Evolutionary conservation across 371 early-diverging fungal species (phyloP), one percentile per base, ranked within the genome.

Genomic region (Massospora cicadina): DNA sequence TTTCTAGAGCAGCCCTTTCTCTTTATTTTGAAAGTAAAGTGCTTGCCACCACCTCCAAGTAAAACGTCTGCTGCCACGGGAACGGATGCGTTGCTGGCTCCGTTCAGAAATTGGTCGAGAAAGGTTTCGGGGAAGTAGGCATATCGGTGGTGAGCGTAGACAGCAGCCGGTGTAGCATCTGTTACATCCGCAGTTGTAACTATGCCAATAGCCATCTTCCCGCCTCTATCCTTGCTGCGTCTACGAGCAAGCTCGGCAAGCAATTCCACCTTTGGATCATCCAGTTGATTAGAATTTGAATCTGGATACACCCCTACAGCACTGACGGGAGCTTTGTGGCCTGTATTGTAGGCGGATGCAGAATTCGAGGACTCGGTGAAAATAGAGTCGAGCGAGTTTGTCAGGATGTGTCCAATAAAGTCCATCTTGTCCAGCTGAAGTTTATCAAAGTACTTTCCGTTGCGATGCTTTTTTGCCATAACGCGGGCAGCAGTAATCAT

Each of bases 301-400:
- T 82, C 83, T 53, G 75, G 75, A 68, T 85, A 84, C 57, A 85
- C 85, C 72, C 79, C 80, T 31, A 87, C 70, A 58, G 78, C 78
- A 67, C 77, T 80, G 62, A 80, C 79, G 55, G 76, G 74, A 33
- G 74, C 68, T 73, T 85, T 85, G 71, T 85, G 83, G 26, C 87
- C 84, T 67, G 81, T 76, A 68, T 79, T 71, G 72, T 83, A 87
- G 64, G 87, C 74, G 3, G 80, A 76, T 57, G 87, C 87, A 55
- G 82, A 81, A 74, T 87, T 87, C 69, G 88, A 83, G 65, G 85
- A 85, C 71, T 87, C 86, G 57, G 88, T 87, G 59, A 85, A 70
- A 60, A 87, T 75, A 64, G 81, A 72, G 71, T 87, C 88, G 55
- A 85, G 69, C 24, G 85, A 85, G 69, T 85, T 80, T 68, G 86